Evolutionary conservation across 495 filamentous ascomycete species (phyloP), one percentile per base, ranked within the genome.

Genomic region (Podospora comata): DNA sequence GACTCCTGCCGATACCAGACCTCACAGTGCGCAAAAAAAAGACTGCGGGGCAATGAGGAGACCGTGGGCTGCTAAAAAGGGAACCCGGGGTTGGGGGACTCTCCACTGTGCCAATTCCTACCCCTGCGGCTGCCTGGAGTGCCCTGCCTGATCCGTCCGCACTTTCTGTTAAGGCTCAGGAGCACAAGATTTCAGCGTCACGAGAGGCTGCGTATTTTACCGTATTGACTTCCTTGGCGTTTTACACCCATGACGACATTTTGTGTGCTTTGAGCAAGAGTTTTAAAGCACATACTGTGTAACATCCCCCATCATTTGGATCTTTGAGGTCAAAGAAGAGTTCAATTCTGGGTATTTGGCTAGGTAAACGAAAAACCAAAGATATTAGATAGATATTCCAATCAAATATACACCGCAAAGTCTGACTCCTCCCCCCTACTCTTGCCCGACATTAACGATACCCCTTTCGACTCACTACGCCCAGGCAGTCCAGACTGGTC

Each of bases 391-490:
- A 5, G 34, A 39, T 39, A 48, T 11, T 2, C 39, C 2, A 16
- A 48, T 48, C 57, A 73, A 44, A 74, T 76, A 54, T 73, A 76
- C 39, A 68, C 69, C 1, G 69, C 74, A 65, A 65, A 76, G 60
- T 75, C 74, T 64, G 68, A 72, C 27, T 71, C 69, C 60, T 71
- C 39, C 7, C 13, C 39, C 23, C 55, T 67, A 30, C 34, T 67
- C 13, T 48, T 63, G 5, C 55, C 63, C 18, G 70, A 68, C 26
- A 27, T 15, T 18, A 68, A 53, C 2, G 63, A 71, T 4, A 59
- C 53, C 48, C 66, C 70, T 28, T 60, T 71, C 4, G 66, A 71
- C 32, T 54, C 19, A 3, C 66, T 63, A 39, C 60, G 55, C 32
- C 32, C 27, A 9, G 20, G 15, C 61, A 62, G 57, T 15, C 48